Evolutionary conservation across 2,329 filamentous ascomycete genomes (phyloP), one percentile per base, ranked within the genome.

Genomic region (Annulohypoxylon truncatum): DNA sequence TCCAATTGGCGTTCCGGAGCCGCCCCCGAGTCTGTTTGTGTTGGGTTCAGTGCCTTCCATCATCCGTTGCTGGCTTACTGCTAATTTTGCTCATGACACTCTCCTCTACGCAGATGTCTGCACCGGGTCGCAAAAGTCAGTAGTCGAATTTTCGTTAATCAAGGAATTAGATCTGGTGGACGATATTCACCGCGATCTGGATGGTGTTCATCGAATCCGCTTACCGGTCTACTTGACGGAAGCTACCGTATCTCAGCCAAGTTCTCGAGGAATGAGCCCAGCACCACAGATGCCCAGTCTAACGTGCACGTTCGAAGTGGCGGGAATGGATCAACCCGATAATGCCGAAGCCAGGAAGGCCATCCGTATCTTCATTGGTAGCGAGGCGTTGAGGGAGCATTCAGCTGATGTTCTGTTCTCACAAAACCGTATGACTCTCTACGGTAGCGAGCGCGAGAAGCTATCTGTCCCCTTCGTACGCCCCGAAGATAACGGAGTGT

Each of bases 341-440:
- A 80, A 78, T 44, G 72, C 80, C 2, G 81, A 84, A 28, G 80
- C 81, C 10, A 86, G 86, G 38, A 91, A 89, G 75, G 81, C 84
- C 8, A 92, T 98, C 61, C 92, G 94, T 70, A 91, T 97, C 54
- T 94, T 97, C 76, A 84, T 99, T 62, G 95, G 96, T 38, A 97
- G 93, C 75, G 95, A 98, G 78, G 87, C 93, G 12, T 83, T 99
- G 61, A 88, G 94, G 67, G 85, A 91, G 8, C 93, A 97, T 75
- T 97, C 92, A 70, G 95, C 93, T 22, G 96, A 98, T 77, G 86
- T 99, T 9, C 81, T 98, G 20, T 93, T 99, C 73, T 98, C 96
- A 0, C 92, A 94, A 70, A 97, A 97, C 75, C 91, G 91, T 69
- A 88, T 99, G 83, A 91, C 92, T 0, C 83, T 98, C 26, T 94